phyloP scores from a whole-genome alignment of 2,329 filamentous ascomycete species.

The Lasiodiplodia gonubiensis region DNA sequence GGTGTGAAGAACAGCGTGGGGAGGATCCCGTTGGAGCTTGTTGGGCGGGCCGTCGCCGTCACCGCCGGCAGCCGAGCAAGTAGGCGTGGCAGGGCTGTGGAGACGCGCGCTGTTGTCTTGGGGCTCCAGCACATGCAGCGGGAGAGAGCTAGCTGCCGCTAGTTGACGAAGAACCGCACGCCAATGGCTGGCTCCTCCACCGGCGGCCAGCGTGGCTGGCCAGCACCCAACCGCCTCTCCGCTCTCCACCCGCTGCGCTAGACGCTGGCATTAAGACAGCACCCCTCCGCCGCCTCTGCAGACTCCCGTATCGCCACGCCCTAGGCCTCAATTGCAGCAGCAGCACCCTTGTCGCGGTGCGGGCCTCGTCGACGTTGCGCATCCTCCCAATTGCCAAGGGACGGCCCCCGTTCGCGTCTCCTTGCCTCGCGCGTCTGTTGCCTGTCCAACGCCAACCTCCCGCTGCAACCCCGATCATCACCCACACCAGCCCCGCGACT shows the following conservation, averaged over 20 bases:
- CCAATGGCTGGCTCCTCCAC: slow-evolving; percentile 12
- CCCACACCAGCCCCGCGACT: slow-evolving; percentile 27
- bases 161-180: neutral
- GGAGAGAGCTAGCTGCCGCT: slow-evolving; percentile 10
- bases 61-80: slow-evolving; percentile 16
- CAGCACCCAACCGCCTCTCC: slow-evolving; percentile 16
- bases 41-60: slow-evolving; percentile 8
- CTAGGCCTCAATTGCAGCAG: slow-evolving; percentile 31
- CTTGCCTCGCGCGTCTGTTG: slow-evolving; percentile 13
- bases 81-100: slow-evolving; percentile 13
- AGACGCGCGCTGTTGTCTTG: slow-evolving; percentile 4
- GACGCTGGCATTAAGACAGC: slow-evolving; percentile 10
- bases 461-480: slow-evolving; percentile 28
- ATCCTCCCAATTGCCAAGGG: neutral
- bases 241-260: slow-evolving; percentile 3
- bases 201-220: slow-evolving; percentile 19
- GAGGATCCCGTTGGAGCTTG: slow-evolving; percentile 24
- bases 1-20: slow-evolving; percentile 12
- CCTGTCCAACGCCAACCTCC: slow-evolving; percentile 28
- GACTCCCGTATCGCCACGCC: slow-evolving; percentile 6
- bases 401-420: slow-evolving; percentile 2
- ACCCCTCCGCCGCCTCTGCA: slow-evolving; percentile 15
- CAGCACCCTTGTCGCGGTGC: slow-evolving; percentile 33
- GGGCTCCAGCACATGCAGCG: slow-evolving; percentile 18
- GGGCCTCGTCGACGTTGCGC: slow-evolving; percentile 7